Conservation (phyloP, 805 yeast species). For the Myxozyma lipomycoides region DNA sequence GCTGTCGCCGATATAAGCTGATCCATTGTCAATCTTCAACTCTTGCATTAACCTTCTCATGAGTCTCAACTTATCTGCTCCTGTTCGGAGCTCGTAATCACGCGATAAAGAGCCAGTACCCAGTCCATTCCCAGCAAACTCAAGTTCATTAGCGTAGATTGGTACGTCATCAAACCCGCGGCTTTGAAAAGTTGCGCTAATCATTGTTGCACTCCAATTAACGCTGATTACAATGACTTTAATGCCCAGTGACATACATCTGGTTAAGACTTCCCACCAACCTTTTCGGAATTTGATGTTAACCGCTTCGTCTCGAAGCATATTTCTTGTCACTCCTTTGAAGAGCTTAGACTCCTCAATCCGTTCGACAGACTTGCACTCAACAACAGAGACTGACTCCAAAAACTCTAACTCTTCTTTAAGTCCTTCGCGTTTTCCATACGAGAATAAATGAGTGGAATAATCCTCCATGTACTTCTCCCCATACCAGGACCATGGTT, state of each 20-base stretch:
- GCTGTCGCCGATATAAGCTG: slow-evolving; percentile 28
- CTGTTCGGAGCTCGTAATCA: slow-evolving; percentile 9
- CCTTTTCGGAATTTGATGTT: slow-evolving; percentile 12
- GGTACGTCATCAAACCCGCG: slow-evolving; percentile 5
- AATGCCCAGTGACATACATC: background rate
- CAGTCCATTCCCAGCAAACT: slow-evolving; percentile 6
- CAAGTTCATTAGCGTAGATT: slow-evolving; percentile 14
- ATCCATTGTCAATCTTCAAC: background rate
- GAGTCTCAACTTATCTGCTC: slow-evolving; percentile 17
- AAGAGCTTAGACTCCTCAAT: slow-evolving; percentile 24
- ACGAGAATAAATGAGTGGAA: background rate
- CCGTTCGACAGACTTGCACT: slow-evolving; percentile 22
- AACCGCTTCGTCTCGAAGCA: slow-evolving; percentile 13
- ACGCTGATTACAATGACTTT: slow-evolving; percentile 18
- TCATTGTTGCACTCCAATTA: slow-evolving; percentile 28
- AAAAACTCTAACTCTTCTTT: slow-evolving; percentile 10
- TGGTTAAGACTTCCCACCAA: slow-evolving; percentile 6
- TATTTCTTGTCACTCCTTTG: slow-evolving; percentile 10
- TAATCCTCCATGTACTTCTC: slow-evolving; percentile 24
- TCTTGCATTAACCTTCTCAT: background rate
- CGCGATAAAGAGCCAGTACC: slow-evolving; percentile 11
- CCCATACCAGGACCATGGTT: slow-evolving; percentile 20
- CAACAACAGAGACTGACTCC: slow-evolving; percentile 13
- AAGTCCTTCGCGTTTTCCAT: slow-evolving; percentile 1
- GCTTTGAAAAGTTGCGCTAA: slow-evolving; percentile 5